phyloP scores from a whole-genome alignment of 148 eudicot species.

The Heliosperma pusillum region DNA sequence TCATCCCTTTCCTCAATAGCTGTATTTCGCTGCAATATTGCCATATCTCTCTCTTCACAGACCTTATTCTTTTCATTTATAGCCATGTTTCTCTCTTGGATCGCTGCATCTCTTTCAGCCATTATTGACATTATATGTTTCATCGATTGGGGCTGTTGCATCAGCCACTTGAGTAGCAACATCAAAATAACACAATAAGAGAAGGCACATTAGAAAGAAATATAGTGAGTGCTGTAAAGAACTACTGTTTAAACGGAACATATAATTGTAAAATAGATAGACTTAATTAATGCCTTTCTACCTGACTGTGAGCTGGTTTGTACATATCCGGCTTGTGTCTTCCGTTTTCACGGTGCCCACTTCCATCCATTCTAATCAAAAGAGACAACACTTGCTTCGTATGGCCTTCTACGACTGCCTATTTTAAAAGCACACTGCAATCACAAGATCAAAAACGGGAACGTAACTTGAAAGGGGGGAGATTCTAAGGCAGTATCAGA shows the following conservation, averaged over 20 bases:
- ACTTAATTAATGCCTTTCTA: constrained; percentile 20
- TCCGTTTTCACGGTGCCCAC: constrained; percentile 81
- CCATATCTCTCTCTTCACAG: constrained; percentile 82
- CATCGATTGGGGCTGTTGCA: constrained; percentile 94
- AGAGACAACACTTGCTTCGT: constrained; percentile 6
- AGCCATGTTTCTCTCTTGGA: constrained; percentile 90
- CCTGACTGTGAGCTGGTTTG: constrained; percentile 73
- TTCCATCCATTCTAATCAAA: constrained; percentile 55
- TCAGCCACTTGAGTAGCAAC: constrained; percentile 58
- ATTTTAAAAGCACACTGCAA: background rate
- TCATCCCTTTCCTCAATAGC: constrained; percentile 75
- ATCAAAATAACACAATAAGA: background rate
- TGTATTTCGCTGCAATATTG: constrained; percentile 73
- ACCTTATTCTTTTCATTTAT: constrained; percentile 81
- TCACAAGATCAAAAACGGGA: background rate
- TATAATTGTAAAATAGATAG: background rate
- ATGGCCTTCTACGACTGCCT: background rate
- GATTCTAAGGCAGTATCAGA: background rate
- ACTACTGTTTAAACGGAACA: background rate
- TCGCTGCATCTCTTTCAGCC: constrained; percentile 92
- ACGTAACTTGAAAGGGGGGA: constrained; percentile 1
- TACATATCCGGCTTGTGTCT: constrained; percentile 58
- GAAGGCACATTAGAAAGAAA: background rate
- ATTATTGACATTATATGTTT: constrained; percentile 91
- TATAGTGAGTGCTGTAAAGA: background rate